phyloP scores from a whole-genome alignment of 768 basidiomycete species.

The Suillus sp. region DNA sequence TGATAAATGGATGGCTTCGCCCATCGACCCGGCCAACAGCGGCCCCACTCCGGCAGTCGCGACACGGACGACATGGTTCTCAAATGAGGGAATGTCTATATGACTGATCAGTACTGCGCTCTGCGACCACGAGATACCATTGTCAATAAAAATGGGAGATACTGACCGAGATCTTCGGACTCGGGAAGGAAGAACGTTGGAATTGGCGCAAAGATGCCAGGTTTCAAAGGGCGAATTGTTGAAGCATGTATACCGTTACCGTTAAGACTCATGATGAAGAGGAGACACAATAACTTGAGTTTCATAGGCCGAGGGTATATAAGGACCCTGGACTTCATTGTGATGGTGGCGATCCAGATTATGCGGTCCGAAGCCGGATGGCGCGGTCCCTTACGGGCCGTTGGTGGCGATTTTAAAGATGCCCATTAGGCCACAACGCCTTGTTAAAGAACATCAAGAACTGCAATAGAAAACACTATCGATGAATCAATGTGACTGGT shows the following conservation, averaged over 20 bases:
- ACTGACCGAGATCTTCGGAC: conserved; percentile 82
- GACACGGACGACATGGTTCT: conserved; percentile 62
- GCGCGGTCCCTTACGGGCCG: conserved; percentile 9
- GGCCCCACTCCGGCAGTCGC: conserved; percentile 71
- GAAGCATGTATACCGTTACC: conserved; percentile 18
- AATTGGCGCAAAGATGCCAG: conserved; percentile 86
- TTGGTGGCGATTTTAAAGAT: conserved; percentile 5
- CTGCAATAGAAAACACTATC: not conserved
- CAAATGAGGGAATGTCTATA: conserved; percentile 65
- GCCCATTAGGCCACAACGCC: not conserved
- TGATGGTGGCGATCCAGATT: conserved; percentile 4
- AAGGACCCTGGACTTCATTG: conserved; percentile 11
- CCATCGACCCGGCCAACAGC: conserved; percentile 80
- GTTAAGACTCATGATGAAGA: conserved; percentile 41
- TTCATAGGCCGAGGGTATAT: conserved; percentile 16
- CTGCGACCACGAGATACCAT: conserved; percentile 20
- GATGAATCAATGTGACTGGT: conserved; percentile 1
- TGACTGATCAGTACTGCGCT: conserved; percentile 13
- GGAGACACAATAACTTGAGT: conserved; percentile 6
- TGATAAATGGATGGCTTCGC: conserved; percentile 78
- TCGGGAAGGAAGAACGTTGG: conserved; percentile 79
- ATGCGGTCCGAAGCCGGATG: conserved; percentile 8
- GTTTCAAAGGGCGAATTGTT: conserved; percentile 55
- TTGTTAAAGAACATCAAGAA: conserved; percentile 6
- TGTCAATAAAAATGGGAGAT: conserved; percentile 19